Evolutionary conservation across 2,329 filamentous ascomycete genomes (phyloP).

Genomic region (Penicillium hordei): DNA sequence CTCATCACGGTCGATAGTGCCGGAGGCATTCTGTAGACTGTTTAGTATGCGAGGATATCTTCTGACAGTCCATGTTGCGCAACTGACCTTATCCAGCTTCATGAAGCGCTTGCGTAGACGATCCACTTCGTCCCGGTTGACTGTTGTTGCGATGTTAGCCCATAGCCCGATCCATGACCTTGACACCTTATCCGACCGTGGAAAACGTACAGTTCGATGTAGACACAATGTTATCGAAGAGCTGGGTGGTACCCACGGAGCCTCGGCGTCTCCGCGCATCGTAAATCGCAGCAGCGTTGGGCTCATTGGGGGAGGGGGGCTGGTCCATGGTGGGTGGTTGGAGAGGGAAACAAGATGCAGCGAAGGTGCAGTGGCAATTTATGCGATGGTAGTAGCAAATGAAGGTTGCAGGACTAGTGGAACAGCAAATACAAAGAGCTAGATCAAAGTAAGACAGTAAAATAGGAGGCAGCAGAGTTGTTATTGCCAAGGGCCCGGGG

Average conservation of each 20-base stretch:
- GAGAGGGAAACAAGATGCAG: background rate
- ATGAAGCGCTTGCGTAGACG: conserved; percentile 95
- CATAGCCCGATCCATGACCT: background rate
- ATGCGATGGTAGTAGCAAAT: background rate
- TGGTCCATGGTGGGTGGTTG: conserved; percentile 32
- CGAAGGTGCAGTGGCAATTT: background rate
- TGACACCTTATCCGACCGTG: background rate
- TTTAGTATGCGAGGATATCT: conserved; percentile 1
- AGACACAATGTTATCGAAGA: conserved; percentile 94
- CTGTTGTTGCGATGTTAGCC: conserved; percentile 49
- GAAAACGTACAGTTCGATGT: conserved; percentile 81
- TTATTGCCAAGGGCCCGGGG: conserved; percentile 18
- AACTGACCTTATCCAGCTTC: conserved; percentile 89
- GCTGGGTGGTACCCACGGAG: conserved; percentile 57
- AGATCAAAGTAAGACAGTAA: conserved; percentile 1
- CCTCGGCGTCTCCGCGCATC: conserved; percentile 45
- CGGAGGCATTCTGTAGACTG: conserved; percentile 78
- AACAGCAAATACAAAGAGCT: background rate
- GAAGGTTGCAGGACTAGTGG: background rate
- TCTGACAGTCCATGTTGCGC: too few species aligned
- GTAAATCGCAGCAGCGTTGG: conserved; percentile 47
- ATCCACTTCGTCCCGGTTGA: conserved; percentile 96
- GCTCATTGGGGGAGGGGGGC: conserved; percentile 25
- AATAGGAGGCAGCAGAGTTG: conserved; percentile 12
- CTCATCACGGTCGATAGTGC: conserved; percentile 97